A percentile compares a stretch with the other conserved stretches of the same genome.
Conservation (phyloP, 2,329 filamentous ascomycete genomes). For the Myriangium duriaei region DNA sequence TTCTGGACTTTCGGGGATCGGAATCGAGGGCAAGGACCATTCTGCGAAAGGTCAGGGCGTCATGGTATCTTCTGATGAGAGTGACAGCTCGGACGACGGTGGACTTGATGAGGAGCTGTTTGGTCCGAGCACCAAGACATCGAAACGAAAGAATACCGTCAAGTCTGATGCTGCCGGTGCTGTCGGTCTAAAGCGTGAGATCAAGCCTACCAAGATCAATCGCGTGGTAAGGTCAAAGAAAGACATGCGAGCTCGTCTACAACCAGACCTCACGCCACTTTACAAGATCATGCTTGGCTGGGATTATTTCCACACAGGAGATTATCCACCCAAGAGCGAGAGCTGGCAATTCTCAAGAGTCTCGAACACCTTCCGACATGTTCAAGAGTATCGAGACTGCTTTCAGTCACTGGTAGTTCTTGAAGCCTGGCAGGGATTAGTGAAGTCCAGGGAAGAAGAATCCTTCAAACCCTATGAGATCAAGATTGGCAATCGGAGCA, state of each 20-base stretch:
- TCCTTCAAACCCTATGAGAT: constrained; percentile 72
- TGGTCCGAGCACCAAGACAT: constrained; percentile 33
- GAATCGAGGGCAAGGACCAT: constrained; percentile 68
- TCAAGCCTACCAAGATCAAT: constrained; percentile 68
- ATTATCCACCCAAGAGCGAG: constrained; percentile 64
- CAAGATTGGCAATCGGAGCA: constrained; percentile 76
- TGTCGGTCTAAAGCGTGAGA: constrained; percentile 27
- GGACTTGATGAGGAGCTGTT: constrained; percentile 57
- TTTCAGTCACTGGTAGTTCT: constrained; percentile 84
- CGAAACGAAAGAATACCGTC: constrained; percentile 29
- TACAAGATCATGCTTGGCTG: constrained; percentile 81
- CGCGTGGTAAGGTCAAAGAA: constrained; percentile 72
- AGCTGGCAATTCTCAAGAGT: constrained; percentile 63
- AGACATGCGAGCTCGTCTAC: constrained; percentile 85
- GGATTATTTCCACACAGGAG: constrained; percentile 86
- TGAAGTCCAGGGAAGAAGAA: constrained; percentile 78
- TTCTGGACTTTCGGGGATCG: constrained; percentile 61
- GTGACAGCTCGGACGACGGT: constrained; percentile 32
- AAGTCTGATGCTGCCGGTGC: constrained; percentile 20
- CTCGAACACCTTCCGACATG: constrained; percentile 62
- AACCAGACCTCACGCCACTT: constrained; percentile 73
- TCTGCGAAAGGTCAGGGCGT: constrained; percentile 64
- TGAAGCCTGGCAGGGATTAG: constrained; percentile 91
- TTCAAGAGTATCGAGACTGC: constrained; percentile 69
- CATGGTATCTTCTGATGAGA: constrained; percentile 71